Percentiles rank a stretch among this genome's conserved stretches.
phyloP scores from a whole-genome alignment of 148 eudicot genomes.

The Salicornia ramosissima region DNA sequence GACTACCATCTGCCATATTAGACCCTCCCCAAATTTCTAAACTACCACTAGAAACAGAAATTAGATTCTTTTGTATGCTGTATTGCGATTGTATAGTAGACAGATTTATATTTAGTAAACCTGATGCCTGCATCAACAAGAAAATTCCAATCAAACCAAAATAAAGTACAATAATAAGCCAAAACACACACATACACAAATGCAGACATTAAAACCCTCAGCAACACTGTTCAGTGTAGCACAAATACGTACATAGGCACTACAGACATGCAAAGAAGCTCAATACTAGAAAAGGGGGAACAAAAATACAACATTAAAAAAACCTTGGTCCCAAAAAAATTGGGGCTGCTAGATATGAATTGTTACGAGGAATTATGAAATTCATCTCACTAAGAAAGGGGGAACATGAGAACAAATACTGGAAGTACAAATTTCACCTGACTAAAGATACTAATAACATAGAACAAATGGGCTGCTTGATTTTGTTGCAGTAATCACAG shows the following conservation, averaged over 20 bases:
- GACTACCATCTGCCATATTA: slow-evolving; percentile 50
- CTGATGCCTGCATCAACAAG: background rate
- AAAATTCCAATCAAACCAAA: slow-evolving; percentile 1
- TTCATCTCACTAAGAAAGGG: background rate
- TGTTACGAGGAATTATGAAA: too few species aligned
- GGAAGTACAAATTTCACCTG: slow-evolving; percentile 14
- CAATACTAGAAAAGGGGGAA: background rate
- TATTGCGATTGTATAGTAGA: slow-evolving; percentile 12
- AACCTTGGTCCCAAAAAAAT: too few species aligned
- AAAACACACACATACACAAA: background rate
- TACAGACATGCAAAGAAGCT: background rate
- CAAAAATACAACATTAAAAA: too few species aligned
- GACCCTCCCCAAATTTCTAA: slow-evolving; percentile 25
- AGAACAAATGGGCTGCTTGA: slow-evolving; percentile 21
- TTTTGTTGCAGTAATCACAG: slow-evolving; percentile 10
- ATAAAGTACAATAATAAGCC: background rate
- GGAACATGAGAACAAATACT: background rate
- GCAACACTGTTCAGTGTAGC: background rate
- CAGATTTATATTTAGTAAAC: slow-evolving; percentile 11
- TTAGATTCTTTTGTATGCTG: slow-evolving; percentile 18
- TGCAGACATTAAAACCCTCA: background rate
- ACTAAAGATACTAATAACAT: too few species aligned
- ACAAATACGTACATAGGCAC: background rate
- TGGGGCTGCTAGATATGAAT: too few species aligned
- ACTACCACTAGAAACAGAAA: slow-evolving; percentile 22